Evolutionary conservation across 2,329 filamentous ascomycete genomes (phyloP).

Genomic region (Trichophyton rubrum): DNA sequence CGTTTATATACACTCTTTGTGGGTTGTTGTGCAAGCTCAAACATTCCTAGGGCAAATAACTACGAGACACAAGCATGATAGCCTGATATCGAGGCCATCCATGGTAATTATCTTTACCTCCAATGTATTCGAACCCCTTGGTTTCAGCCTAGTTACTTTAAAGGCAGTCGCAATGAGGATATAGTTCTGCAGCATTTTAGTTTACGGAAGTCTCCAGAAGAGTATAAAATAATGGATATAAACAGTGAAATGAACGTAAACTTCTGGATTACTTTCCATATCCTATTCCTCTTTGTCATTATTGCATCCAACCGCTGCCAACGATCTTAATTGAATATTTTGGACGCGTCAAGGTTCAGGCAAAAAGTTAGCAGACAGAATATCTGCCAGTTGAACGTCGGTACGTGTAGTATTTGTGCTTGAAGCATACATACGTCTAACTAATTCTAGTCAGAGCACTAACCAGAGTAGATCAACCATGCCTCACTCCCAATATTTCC

Average conservation of each 20-base stretch:
- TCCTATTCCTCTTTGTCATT: neutral
- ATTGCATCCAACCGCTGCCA: neutral
- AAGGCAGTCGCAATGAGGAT: neutral
- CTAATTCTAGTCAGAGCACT: neutral
- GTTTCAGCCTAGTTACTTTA: neutral
- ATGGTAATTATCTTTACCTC: neutral
- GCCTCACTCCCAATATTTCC: conserved; percentile 3
- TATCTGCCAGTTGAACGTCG: neutral
- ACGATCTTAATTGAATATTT: too few relatives aligned
- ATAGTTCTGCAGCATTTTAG: neutral
- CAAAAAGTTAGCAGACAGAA: too few relatives aligned
- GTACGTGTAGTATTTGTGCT: too few relatives aligned
- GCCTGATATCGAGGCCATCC: too few relatives aligned
- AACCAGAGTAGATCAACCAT: neutral
- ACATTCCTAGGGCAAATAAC: too few relatives aligned
- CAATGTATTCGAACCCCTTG: neutral
- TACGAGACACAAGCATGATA: too few relatives aligned
- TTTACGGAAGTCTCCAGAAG: neutral
- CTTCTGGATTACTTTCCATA: neutral
- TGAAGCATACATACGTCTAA: neutral
- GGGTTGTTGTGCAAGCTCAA: too few relatives aligned
- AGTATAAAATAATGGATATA: neutral
- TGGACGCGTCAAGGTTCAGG: too few relatives aligned
- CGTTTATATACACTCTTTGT: too few relatives aligned
- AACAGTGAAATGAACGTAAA: neutral